A percentile compares a stretch with the other conserved stretches of the same genome.
phyloP scores from a whole-genome alignment of 1,284 basidiomycete species.

The Chalciporus piperatoides region DNA sequence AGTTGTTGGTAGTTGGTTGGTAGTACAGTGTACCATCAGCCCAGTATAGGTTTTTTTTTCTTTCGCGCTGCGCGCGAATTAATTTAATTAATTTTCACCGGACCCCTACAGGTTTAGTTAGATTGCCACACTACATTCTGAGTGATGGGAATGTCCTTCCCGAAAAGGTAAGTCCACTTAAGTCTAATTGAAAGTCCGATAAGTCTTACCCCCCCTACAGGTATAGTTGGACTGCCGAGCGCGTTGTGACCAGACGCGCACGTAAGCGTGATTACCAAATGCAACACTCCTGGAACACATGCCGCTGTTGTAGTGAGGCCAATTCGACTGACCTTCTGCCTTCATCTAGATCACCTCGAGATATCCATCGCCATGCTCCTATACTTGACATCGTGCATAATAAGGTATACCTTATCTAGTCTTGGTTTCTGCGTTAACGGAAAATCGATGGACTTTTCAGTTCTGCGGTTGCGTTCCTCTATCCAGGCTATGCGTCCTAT shows the following conservation, averaged over 20 bases:
- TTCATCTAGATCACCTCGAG: conserved; percentile 4
- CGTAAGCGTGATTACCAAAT: conserved; percentile 25
- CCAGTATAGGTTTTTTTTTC: too few relatives aligned
- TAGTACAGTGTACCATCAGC: too few relatives aligned
- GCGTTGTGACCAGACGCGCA: conserved; percentile 17
- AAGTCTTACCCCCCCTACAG: too few relatives aligned
- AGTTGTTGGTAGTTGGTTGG: too few relatives aligned
- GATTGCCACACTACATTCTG: too few relatives aligned
- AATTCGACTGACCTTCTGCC: neutral
- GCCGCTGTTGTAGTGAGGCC: conserved; percentile 7
- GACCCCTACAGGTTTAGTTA: too few relatives aligned
- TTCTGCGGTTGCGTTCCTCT: conserved; percentile 69
- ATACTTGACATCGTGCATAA: conserved; percentile 44
- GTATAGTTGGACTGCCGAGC: conserved; percentile 2
- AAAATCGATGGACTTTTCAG: conserved; percentile 34
- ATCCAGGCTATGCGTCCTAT: conserved; percentile 84
- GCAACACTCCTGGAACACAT: conserved; percentile 6
- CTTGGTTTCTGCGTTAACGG: neutral
- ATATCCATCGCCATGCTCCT: conserved; percentile 42
- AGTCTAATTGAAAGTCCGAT: too few relatives aligned
- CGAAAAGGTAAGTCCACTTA: too few relatives aligned
- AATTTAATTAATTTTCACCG: too few relatives aligned
- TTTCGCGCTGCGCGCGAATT: too few relatives aligned
- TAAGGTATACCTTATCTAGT: conserved; percentile 32
- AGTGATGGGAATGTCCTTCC: too few relatives aligned